These are phyloP conservation scores for Moesziomyces sp. DNA, from an alignment of 1,284 basidiomycete genomes.

Conservation along the genomic window DNA sequence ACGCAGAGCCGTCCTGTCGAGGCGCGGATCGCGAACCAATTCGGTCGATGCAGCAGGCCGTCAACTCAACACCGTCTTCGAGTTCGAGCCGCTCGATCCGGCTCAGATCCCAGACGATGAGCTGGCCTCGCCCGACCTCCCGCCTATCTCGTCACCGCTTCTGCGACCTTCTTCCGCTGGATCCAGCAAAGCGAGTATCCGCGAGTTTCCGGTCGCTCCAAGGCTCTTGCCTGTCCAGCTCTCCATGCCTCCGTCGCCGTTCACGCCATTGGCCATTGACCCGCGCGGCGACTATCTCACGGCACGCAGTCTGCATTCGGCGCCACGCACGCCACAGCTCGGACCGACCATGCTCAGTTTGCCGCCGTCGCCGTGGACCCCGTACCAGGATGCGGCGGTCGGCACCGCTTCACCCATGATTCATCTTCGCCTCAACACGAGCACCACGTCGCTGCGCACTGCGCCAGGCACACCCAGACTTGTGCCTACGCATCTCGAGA, in stretches of 20 bases:
- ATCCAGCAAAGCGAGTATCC: slow-evolving; percentile 21
- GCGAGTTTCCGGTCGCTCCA: slow-evolving; percentile 44
- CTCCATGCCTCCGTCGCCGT: slow-evolving; percentile 41
- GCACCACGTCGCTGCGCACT: slow-evolving; percentile 31
- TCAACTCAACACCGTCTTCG: slow-evolving; percentile 45
- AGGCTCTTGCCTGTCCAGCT: slow-evolving; percentile 52
- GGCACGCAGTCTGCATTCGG: slow-evolving; percentile 22
- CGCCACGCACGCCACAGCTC: slow-evolving; percentile 49
- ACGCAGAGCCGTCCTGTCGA: slow-evolving; percentile 21
- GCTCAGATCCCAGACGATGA: slow-evolving; percentile 40
- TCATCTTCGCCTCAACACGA: slow-evolving; percentile 45
- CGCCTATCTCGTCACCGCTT: slow-evolving; percentile 34
- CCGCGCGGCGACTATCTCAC: slow-evolving; percentile 35
- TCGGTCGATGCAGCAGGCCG: slow-evolving; percentile 31
- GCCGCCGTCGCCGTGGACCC: slow-evolving; percentile 60
- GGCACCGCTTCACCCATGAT: slow-evolving; percentile 22
- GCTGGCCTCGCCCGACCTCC: slow-evolving; percentile 38
- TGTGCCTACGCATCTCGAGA: slow-evolving; percentile 49
- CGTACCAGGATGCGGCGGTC: slow-evolving; percentile 20
- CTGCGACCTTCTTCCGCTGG: slow-evolving; percentile 26
- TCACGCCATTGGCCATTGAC: slow-evolving; percentile 44
- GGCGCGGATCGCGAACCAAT: slow-evolving; percentile 28
- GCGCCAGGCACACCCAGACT: slow-evolving; percentile 56
- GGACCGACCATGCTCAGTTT: slow-evolving; percentile 53
- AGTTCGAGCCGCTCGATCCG: slow-evolving; percentile 35